These are phyloP conservation scores for Aspergillus avenaceus DNA, from an alignment of 495 filamentous ascomycete genomes.

Conservation along the genomic window DNA sequence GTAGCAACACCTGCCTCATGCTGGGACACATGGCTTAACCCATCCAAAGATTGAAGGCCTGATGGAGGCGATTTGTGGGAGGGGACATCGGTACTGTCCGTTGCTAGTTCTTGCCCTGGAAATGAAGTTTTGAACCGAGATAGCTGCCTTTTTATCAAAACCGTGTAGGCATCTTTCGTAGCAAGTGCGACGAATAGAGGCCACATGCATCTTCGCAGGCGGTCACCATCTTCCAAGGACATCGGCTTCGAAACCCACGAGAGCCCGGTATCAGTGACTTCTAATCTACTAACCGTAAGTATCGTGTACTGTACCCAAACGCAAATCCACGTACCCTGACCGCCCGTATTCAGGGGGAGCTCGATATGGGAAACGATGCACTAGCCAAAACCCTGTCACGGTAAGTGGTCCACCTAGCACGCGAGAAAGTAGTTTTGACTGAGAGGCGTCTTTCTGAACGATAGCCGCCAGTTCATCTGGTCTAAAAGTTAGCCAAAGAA, in stretches of 20 bases:
- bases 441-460: conserved; percentile 31
- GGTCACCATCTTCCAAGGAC: conserved; percentile 29
- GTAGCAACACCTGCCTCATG: conserved; percentile 18
- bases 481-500: conserved; percentile 11
- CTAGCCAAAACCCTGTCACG: conserved; percentile 52
- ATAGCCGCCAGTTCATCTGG: conserved; percentile 49
- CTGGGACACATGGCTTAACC: conserved; percentile 20
- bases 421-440: conserved; percentile 26
- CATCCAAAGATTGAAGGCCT: conserved; percentile 14
- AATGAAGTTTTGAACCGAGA: conserved; percentile 19
- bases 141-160: conserved; percentile 29
- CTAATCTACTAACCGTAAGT: conserved; percentile 37
- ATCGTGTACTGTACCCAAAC: background rate
- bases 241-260: conserved; percentile 46
- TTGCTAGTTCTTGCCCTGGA: conserved; percentile 9
- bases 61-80: conserved; percentile 10
- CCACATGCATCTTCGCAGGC: conserved; percentile 28
- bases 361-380: conserved; percentile 54
- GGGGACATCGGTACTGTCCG: conserved; percentile 12
- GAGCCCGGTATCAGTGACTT: conserved; percentile 49
- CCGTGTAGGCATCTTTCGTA: conserved; percentile 31
- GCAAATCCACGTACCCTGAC: conserved; percentile 47
- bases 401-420: conserved; percentile 47
- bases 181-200: conserved; percentile 34
- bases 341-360: conserved; percentile 58